Percentiles rank a stretch among this genome's conserved stretches.
Conservation (phyloP, 2,329 filamentous ascomycete species). For the Diplodia seriata region DNA sequence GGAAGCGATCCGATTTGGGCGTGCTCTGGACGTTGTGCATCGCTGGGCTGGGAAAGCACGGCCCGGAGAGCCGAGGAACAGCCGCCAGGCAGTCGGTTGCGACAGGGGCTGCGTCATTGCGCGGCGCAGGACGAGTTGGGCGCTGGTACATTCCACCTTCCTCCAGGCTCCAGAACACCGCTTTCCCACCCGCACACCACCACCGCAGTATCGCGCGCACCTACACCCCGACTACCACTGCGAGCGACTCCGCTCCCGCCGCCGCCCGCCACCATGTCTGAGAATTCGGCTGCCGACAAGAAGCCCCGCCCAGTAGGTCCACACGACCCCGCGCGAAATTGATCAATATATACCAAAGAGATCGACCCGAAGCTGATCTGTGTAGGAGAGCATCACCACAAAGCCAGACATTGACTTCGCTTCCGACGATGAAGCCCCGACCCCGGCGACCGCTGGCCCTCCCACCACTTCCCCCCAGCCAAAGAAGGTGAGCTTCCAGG, state of each 20-base stretch:
- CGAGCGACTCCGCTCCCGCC: neutral
- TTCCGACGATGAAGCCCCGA: constrained; percentile 57
- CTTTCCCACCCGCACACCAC: neutral
- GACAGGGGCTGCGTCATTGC: constrained; percentile 14
- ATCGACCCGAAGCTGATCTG: constrained; percentile 33
- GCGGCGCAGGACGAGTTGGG: constrained; percentile 12
- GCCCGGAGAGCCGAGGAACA: neutral
- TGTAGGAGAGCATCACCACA: constrained; percentile 38
- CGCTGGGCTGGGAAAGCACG: neutral
- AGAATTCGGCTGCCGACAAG: constrained; percentile 34
- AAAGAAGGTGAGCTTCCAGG: constrained; percentile 54
- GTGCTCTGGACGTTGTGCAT: constrained; percentile 2
- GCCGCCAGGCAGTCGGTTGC: neutral
- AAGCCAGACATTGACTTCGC: constrained; percentile 60
- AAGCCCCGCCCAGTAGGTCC: constrained; percentile 30
- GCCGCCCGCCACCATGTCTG: constrained; percentile 31
- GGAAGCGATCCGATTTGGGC: constrained; percentile 11
- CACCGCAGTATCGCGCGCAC: neutral
- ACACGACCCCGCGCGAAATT: constrained; percentile 30
- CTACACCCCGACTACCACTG: neutral
- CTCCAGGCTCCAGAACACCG: constrained; percentile 19
- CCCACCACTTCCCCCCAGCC: constrained; percentile 50
- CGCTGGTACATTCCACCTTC: constrained; percentile 17
- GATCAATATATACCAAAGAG: constrained; percentile 37
- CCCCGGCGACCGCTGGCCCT: constrained; percentile 35